Evolutionary conservation across 208 protist species (phyloP).

Genomic region (Crithidia expoeki): DNA sequence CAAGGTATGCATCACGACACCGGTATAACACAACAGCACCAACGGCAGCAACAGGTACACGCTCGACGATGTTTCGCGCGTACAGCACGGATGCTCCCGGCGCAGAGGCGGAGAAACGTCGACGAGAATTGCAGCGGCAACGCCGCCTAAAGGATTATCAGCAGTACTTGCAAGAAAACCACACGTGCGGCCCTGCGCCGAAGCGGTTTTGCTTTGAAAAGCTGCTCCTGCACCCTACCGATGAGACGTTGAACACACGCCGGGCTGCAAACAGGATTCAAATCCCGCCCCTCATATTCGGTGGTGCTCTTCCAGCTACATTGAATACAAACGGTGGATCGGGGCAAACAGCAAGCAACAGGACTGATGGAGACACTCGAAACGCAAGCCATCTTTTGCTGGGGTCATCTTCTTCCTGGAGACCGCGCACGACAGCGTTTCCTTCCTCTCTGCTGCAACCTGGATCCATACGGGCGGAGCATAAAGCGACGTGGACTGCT

Average conservation of each 20-base stretch:
- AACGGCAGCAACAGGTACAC: neutral
- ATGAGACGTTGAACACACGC: neutral
- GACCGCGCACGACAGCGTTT: neutral
- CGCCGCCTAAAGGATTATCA: conserved; percentile 37
- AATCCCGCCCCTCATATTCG: neutral
- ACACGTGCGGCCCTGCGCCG: conserved; percentile 51
- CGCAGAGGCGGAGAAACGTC: conserved; percentile 13
- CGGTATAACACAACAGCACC: neutral
- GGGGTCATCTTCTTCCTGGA: neutral
- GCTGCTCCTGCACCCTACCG: conserved; percentile 9
- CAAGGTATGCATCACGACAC: neutral
- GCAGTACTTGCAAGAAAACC: conserved; percentile 46
- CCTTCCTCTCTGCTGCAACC: neutral
- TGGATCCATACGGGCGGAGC: neutral
- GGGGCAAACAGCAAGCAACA: no score
- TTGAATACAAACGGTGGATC: no score
- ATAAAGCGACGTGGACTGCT: neutral
- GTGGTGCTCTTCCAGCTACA: neutral
- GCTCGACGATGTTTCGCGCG: neutral
- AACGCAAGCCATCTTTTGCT: neutral
- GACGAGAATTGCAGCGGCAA: conserved; percentile 24
- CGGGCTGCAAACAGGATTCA: conserved; percentile 1
- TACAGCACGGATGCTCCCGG: conserved; percentile 1
- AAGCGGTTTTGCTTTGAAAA: conserved; percentile 48
- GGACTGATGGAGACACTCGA: no score